Conservation (phyloP, 2,329 filamentous ascomycete species). For the Arthroderma sp. region DNA sequence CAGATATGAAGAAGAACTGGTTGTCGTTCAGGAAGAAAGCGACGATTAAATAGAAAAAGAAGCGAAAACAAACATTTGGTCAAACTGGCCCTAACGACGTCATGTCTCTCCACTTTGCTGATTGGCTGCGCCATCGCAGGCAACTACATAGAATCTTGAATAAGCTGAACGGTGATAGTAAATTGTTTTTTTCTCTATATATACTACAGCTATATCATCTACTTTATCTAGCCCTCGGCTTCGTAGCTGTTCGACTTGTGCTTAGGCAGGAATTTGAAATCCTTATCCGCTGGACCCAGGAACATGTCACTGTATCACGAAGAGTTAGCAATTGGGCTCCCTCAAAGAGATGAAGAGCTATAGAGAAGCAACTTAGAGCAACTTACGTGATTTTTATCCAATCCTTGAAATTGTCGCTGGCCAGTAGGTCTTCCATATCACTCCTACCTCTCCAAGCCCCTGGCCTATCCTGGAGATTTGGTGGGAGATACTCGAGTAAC, state of each 20-base stretch:
- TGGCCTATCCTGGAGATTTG: slow-evolving; percentile 76
- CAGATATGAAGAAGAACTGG: too few relatives aligned
- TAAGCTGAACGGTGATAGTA: too few relatives aligned
- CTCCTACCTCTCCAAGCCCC: slow-evolving; percentile 72
- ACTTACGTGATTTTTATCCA: slow-evolving; percentile 96
- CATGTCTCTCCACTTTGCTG: too few relatives aligned
- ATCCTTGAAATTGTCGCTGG: slow-evolving; percentile 83
- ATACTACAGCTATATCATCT: too few relatives aligned
- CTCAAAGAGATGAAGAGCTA: not conserved
- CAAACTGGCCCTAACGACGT: too few relatives aligned
- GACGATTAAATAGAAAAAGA: too few relatives aligned
- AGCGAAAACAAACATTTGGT: too few relatives aligned
- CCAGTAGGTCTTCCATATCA: slow-evolving; percentile 86
- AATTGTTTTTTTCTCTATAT: too few relatives aligned
- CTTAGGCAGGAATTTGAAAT: slow-evolving; percentile 92
- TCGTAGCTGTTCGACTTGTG: slow-evolving; percentile 92
- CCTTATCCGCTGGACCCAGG: slow-evolving; percentile 74
- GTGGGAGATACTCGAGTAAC: slow-evolving; percentile 74
- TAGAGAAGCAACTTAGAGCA: slow-evolving; percentile 2
- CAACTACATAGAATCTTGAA: too few relatives aligned
- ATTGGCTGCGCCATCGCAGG: too few relatives aligned
- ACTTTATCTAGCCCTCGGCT: slow-evolving; percentile 36
- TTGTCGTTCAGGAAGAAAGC: too few relatives aligned
- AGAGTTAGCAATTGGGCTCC: slow-evolving; percentile 1
- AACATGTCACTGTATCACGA: slow-evolving; percentile 70